These are phyloP conservation scores for Lachancea nothofagi DNA, from an alignment of 805 yeast genomes.

Conservation along the genomic window DNA sequence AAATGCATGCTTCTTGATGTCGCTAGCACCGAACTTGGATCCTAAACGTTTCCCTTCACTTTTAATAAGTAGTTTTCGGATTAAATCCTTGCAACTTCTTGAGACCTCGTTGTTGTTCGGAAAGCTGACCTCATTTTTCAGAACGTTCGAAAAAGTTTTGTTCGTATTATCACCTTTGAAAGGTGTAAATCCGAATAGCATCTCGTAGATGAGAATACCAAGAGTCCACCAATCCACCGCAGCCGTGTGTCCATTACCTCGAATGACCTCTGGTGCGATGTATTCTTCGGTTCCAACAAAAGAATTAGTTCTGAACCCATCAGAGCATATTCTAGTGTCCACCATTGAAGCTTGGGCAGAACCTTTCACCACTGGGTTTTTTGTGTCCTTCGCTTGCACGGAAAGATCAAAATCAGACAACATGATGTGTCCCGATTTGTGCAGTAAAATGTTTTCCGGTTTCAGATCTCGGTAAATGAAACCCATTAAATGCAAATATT, in stretches of 20 bases:
- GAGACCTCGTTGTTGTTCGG: constrained; percentile 64
- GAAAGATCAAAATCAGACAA: constrained; percentile 92
- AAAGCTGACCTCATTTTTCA: constrained; percentile 78
- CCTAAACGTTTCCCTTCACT: constrained; percentile 89
- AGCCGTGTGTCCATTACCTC: constrained; percentile 95
- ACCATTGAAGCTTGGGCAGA: constrained; percentile 37
- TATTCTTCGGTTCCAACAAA: constrained; percentile 99
- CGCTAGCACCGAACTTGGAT: constrained; percentile 91
- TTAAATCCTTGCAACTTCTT: constrained; percentile 70
- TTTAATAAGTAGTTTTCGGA: constrained; percentile 76
- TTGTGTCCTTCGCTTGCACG: constrained; percentile 74
- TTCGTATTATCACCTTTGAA: constrained; percentile 89
- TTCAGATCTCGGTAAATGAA: constrained; percentile 93
- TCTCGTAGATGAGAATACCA: constrained; percentile 88
- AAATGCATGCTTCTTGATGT: constrained; percentile 83
- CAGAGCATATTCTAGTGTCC: constrained; percentile 92
- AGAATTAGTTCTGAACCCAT: constrained; percentile 93
- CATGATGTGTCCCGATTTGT: constrained; percentile 98
- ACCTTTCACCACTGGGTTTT: constrained; percentile 49
- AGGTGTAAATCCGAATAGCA: constrained; percentile 95
- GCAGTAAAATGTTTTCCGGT: constrained; percentile 91
- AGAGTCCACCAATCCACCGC: constrained; percentile 99
- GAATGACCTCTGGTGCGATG: constrained; percentile 95
- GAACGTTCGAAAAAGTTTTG: constrained; percentile 80
- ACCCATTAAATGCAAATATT: constrained; percentile 93